Evolutionary conservation across 2,329 filamentous ascomycete genomes (phyloP).

Genomic region (Capronia epimyces): DNA sequence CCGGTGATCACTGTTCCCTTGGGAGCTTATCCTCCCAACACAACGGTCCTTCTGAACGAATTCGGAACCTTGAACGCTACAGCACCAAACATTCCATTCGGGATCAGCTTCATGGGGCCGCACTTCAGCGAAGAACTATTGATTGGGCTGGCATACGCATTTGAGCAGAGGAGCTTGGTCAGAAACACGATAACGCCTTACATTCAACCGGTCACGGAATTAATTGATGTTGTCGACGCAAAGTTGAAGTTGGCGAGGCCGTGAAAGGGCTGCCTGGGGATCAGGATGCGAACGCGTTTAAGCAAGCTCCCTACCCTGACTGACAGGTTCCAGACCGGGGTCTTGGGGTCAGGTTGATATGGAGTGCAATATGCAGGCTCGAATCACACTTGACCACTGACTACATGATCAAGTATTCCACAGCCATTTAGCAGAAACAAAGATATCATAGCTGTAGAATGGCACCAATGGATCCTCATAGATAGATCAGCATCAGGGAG

Average conservation of each 20-base stretch:
- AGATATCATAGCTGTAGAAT: too few relatives aligned
- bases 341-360: too few relatives aligned
- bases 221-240: conserved; percentile 25
- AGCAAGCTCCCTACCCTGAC: too few relatives aligned
- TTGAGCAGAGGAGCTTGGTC: conserved; percentile 56
- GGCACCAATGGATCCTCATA: too few relatives aligned
- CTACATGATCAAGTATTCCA: too few relatives aligned
- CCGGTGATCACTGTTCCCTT: conserved; percentile 61
- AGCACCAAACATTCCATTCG: conserved; percentile 56
- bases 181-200: conserved; percentile 33
- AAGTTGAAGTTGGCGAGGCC: conserved; percentile 1
- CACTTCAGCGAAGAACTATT: conserved; percentile 58
- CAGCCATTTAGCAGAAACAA: too few relatives aligned
- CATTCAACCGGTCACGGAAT: conserved; percentile 22
- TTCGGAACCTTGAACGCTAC: conserved; percentile 49
- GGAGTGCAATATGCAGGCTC: too few relatives aligned
- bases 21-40: conserved; percentile 50
- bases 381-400: too few relatives aligned
- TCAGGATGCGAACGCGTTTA: not conserved
- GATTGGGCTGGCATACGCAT: conserved; percentile 62
- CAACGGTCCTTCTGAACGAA: conserved; percentile 42
- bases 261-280: not conserved
- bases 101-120: conserved; percentile 57
- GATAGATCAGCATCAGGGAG: too few relatives aligned
- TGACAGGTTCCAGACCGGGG: too few relatives aligned